These are phyloP conservation scores for Vanilla planifolia DNA, from an alignment of 106 monocot genomes.

Conservation along the genomic window DNA sequence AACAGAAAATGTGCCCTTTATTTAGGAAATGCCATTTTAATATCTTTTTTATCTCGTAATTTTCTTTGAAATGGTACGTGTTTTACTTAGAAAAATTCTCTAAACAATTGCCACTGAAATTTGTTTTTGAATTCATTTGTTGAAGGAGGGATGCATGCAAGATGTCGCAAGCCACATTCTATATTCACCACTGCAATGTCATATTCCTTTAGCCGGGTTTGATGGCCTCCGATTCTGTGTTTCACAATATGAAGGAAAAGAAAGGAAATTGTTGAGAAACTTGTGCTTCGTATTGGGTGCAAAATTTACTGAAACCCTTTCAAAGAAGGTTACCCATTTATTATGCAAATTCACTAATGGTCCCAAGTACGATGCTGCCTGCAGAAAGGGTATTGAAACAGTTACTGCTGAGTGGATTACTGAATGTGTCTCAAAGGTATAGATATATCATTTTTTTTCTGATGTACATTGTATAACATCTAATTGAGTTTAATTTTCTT, in stretches of 20 bases:
- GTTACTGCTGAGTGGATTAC: conserved; percentile 86
- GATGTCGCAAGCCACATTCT: conserved; percentile 76
- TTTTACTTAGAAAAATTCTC: neutral
- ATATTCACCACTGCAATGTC: conserved; percentile 73
- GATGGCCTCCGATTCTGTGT: conserved; percentile 68
- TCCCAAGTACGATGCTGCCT: conserved; percentile 80
- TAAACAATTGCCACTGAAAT: neutral
- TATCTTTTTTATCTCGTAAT: neutral
- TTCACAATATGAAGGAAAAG: conserved; percentile 93
- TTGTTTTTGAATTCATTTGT: conserved; percentile 1
- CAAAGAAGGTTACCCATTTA: conserved; percentile 78
- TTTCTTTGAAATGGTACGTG: neutral
- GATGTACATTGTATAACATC: no score
- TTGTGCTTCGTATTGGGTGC: conserved; percentile 76
- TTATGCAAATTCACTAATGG: conserved; percentile 89
- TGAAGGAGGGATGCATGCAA: conserved; percentile 68
- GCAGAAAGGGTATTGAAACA: conserved; percentile 66
- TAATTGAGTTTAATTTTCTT: neutral
- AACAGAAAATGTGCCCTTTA: no score
- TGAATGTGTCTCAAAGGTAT: conserved; percentile 74
- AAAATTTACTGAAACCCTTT: conserved; percentile 64
- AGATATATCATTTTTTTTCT: neutral
- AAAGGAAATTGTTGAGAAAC: conserved; percentile 66
- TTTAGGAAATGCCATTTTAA: neutral
- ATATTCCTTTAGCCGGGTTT: conserved; percentile 82